Evolutionary conservation across 1,284 basidiomycete genomes (phyloP), one percentile per base, ranked within the genome.

Genomic region (Volvariella surrecta): DNA sequence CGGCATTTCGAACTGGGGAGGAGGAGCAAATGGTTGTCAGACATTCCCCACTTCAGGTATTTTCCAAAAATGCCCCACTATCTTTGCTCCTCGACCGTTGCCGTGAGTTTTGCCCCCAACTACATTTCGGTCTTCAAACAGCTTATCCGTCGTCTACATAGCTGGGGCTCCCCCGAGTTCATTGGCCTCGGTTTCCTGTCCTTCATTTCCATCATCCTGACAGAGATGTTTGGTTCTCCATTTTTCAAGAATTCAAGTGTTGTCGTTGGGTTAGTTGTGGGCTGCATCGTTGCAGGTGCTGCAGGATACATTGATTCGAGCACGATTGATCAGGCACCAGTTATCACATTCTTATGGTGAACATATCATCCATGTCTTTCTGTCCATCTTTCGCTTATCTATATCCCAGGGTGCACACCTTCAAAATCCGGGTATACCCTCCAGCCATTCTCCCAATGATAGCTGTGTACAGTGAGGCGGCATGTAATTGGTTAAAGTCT

Each of bases 181-280:
- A 82, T 91, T 39, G 87, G 89, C 2, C 75, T 93, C 24, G 90
- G 89, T 0, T 91, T 93, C 70, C 67, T 92, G 16, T 81, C 80
- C 0, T 92, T 92, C 61, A 57, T 82, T 40, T 75, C 77, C 4
- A 89, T 92, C 52, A 72, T 91, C 50, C 57, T 91, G 9, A 79
- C 76, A 0, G 85, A 90, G 54, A 61, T 89, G 20, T 87, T 89
- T 49, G 87, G 88, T 3, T 83, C 79, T 2, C 87, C 87, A 0
- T 90, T 91, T 64, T 66, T 92, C 56, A 85, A 87, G 63, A 91
- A 83, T 49, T 72, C 76, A 42, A 81, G 79, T 24, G 78, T 87
- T 52, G 82, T 87, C 44, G 71, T 85, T n/a, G 82, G 84, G 1
- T 63, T 88, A 24, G 70, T 71, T 2, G 76, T 89, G 1, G 88